Percentiles rank a stretch among this genome's conserved stretches.
Conservation (phyloP, 179 eudicot species). For the Silene noctiflora region DNA sequence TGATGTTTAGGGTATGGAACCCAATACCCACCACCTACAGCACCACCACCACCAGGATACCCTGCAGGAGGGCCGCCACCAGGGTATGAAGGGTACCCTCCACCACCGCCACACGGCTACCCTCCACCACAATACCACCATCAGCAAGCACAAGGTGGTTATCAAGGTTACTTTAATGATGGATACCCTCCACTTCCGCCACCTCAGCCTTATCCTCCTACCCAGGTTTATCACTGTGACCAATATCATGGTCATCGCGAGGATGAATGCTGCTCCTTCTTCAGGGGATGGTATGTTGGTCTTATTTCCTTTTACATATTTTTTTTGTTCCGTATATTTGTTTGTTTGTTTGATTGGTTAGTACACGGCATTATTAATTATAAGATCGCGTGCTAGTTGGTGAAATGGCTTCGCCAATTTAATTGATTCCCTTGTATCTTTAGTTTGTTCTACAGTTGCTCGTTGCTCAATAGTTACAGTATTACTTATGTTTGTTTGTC, state of each 20-base stretch:
- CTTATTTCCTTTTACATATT: not conserved
- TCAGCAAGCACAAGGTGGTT: constrained; percentile 36
- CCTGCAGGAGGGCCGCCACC: constrained; percentile 30
- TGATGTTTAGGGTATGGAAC: constrained; percentile 44
- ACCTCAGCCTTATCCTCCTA: constrained; percentile 37
- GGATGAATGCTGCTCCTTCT: constrained; percentile 35
- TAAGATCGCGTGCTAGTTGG: too few species aligned
- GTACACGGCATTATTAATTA: not conserved
- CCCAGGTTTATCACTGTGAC: constrained; percentile 48
- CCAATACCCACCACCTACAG: constrained; percentile 50
- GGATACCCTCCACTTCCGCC: constrained; percentile 57
- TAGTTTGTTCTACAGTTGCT: too few species aligned
- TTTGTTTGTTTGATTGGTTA: not conserved
- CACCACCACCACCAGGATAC: constrained; percentile 50
- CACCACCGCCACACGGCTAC: constrained; percentile 25
- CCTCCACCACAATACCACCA: constrained; percentile 17
- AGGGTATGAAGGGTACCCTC: constrained; percentile 43
- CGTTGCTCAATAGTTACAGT: too few species aligned
- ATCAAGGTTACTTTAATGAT: constrained; percentile 63
- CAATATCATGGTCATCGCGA: constrained; percentile 37
- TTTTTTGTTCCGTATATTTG: not conserved
- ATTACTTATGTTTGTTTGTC: too few species aligned
- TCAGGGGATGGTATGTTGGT: constrained; percentile 51
- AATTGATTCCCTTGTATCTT: too few species aligned
- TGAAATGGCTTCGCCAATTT: too few species aligned